Evolutionary conservation across 768 basidiomycete genomes (phyloP).

Genomic region (Rhizopogon roseolus): DNA sequence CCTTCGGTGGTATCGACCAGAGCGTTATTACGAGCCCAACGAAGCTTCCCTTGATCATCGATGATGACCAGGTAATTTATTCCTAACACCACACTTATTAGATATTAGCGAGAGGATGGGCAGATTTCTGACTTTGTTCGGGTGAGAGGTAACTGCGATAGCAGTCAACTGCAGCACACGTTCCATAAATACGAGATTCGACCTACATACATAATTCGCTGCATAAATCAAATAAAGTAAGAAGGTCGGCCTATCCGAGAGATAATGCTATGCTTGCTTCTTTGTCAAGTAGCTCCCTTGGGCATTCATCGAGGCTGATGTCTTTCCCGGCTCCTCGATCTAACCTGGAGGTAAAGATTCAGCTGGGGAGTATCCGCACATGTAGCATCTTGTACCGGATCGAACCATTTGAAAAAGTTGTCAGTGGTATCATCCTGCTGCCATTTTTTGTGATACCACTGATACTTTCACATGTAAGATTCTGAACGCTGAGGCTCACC

Average conservation of each 20-base stretch:
- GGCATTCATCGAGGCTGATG: conserved; percentile 52
- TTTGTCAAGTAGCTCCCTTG: conserved; percentile 54
- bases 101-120: not conserved
- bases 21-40: conserved; percentile 55
- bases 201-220: conserved; percentile 46
- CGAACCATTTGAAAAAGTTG: conserved; percentile 63
- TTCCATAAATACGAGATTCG: not conserved
- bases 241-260: not conserved
- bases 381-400: not conserved
- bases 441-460: conserved; percentile 63
- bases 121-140: conserved; percentile 42
- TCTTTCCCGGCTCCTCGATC: conserved; percentile 56
- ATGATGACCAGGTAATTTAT: conserved; percentile 63
- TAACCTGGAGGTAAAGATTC: conserved; percentile 36
- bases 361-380: not conserved
- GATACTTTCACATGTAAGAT: not conserved
- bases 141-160: conserved; percentile 46
- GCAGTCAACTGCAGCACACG: not conserved
- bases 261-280: conserved; percentile 33
- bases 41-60: conserved; percentile 45
- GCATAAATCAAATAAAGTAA: not conserved
- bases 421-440: conserved; percentile 52
- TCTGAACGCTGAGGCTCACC: not conserved
- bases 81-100: conserved; percentile 26
- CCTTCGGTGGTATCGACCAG: conserved; percentile 58